These are phyloP conservation scores for Tylopilus orsonianus DNA, from an alignment of 1,284 basidiomycete species.

Conservation along the genomic window DNA sequence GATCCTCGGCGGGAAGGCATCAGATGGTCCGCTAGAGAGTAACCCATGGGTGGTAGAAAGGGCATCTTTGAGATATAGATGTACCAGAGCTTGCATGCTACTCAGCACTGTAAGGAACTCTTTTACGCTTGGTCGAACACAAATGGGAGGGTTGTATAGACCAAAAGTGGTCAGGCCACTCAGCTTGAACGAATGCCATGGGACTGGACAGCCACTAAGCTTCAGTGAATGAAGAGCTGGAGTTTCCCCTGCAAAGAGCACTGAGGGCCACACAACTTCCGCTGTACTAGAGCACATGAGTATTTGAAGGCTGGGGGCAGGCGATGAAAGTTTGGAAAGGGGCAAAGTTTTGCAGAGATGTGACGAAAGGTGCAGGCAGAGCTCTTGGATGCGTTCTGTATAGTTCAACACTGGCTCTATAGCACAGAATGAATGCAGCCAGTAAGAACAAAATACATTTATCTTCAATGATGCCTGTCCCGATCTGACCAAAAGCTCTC, in stretches of 20 bases:
- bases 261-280: neutral
- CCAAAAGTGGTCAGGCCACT: neutral
- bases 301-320: constrained; percentile 6
- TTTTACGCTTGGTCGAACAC: neutral
- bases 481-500: constrained; percentile 36
- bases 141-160: neutral
- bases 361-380: neutral
- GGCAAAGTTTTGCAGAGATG: too few species aligned
- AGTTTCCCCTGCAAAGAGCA: neutral
- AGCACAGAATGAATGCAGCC: neutral
- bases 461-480: constrained; percentile 31
- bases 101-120: constrained; percentile 26
- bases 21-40: neutral
- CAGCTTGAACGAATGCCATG: neutral
- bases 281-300: too few species aligned
- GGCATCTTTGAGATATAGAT: neutral
- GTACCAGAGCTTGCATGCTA: constrained; percentile 29
- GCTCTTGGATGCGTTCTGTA: constrained; percentile 3
- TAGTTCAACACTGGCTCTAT: neutral
- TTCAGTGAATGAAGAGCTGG: constrained; percentile 1
- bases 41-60: neutral
- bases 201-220: neutral
- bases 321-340: neutral
- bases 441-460: constrained; percentile 10
- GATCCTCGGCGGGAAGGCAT: neutral